phyloP scores from a whole-genome alignment of 441 rosid species.

The Iberis amara region DNA sequence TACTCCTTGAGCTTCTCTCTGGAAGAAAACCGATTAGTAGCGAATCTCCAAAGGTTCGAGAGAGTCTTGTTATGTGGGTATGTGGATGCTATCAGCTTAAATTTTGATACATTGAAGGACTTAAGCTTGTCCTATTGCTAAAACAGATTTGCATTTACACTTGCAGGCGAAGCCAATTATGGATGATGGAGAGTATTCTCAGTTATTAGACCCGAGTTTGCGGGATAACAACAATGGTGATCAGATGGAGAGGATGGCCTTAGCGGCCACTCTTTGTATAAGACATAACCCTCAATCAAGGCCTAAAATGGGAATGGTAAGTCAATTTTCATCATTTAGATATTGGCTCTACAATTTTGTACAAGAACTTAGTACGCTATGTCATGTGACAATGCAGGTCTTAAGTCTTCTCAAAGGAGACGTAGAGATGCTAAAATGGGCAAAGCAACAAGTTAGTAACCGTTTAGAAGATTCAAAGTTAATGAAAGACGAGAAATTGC shows the following conservation, averaged over 20 bases:
- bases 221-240: slow-evolving; percentile 33
- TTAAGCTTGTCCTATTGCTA: background rate
- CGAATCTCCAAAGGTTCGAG: slow-evolving; percentile 46
- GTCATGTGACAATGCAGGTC: slow-evolving; percentile 33
- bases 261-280: slow-evolving; percentile 59
- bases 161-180: slow-evolving; percentile 54
- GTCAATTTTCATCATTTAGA: slow-evolving; percentile 5
- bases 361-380: background rate
- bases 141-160: background rate
- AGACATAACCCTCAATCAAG: slow-evolving; percentile 49
- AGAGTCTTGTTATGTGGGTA: slow-evolving; percentile 30
- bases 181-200: slow-evolving; percentile 34
- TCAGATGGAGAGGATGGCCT: slow-evolving; percentile 49
- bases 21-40: slow-evolving; percentile 22
- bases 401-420: slow-evolving; percentile 49
- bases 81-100: slow-evolving; percentile 18
- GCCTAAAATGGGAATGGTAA: slow-evolving; percentile 51
- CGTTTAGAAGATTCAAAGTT: slow-evolving; percentile 35
- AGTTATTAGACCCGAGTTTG: slow-evolving; percentile 45
- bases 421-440: slow-evolving; percentile 36
- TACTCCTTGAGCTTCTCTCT: slow-evolving; percentile 31
- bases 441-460: slow-evolving; percentile 35
- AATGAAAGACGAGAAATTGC: slow-evolving; percentile 37
- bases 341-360: background rate
- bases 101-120: background rate